phyloP scores from a whole-genome alignment of 768 basidiomycete species.

The Kwoniella dendrophila region DNA sequence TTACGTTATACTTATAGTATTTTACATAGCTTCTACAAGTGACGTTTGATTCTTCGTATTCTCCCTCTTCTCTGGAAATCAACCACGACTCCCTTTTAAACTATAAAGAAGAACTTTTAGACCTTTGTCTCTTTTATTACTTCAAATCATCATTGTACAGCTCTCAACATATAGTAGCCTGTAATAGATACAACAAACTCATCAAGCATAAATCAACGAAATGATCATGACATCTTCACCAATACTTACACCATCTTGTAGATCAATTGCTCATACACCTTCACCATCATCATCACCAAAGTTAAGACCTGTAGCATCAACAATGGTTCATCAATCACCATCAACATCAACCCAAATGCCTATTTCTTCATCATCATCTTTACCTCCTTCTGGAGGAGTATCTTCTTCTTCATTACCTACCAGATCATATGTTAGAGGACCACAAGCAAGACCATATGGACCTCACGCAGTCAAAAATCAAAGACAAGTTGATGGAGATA shows the following conservation, averaged over 20 bases:
- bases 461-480: conserved; percentile 26
- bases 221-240: conserved; percentile 31
- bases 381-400: conserved; percentile 1
- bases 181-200: too few relatives aligned
- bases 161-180: too few relatives aligned
- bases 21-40: too few relatives aligned
- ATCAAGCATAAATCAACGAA: conserved; percentile 1
- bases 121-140: too few relatives aligned
- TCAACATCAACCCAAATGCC: conserved; percentile 1
- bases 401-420: conserved; percentile 11
- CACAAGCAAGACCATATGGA: conserved; percentile 37
- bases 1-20: too few relatives aligned
- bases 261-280: conserved; percentile 21
- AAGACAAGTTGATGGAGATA: conserved; percentile 36
- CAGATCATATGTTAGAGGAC: conserved; percentile 41
- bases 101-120: too few relatives aligned
- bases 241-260: conserved; percentile 23
- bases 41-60: too few relatives aligned
- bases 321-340: conserved; percentile 27
- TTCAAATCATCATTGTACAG: background rate
- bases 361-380: background rate
- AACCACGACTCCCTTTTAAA: too few relatives aligned
- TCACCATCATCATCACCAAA: conserved; percentile 37
- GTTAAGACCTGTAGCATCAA: conserved; percentile 33
- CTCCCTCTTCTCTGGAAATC: too few relatives aligned